Conservation (phyloP, 495 filamentous ascomycete genomes). For the Trichoderma parareesei region DNA sequence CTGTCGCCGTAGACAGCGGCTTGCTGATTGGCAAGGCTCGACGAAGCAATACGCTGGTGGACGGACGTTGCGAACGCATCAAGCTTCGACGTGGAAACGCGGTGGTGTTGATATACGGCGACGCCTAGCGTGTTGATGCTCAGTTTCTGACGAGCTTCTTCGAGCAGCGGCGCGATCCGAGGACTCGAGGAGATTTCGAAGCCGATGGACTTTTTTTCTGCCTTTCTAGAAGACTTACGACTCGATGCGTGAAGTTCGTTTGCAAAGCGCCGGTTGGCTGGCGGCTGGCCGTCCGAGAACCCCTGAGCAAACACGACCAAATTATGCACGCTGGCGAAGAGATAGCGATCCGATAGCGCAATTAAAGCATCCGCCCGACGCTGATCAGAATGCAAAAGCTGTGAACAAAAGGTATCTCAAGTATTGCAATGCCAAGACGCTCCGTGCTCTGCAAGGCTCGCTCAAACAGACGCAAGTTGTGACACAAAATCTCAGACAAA, state of each 20-base stretch:
- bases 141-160: neutral
- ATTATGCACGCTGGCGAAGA: slow-evolving; percentile 5
- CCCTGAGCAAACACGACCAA: slow-evolving; percentile 7
- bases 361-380: slow-evolving; percentile 8
- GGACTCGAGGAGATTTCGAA: neutral
- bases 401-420: neutral
- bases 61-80: slow-evolving; percentile 7
- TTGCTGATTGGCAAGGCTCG: slow-evolving; percentile 8
- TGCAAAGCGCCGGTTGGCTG: slow-evolving; percentile 2
- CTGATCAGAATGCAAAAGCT: slow-evolving; percentile 1
- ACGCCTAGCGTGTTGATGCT: neutral
- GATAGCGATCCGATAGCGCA: slow-evolving; percentile 5
- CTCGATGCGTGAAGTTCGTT: neutral
- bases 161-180: neutral
- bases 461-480: neutral
- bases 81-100: neutral
- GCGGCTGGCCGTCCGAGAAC: slow-evolving; percentile 1
- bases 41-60: slow-evolving; percentile 2
- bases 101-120: neutral
- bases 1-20: neutral
- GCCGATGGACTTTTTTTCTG: neutral
- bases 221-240: neutral
- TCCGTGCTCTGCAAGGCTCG: neutral
- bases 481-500: neutral
- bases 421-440: neutral